Base-by-base conservation (phyloP, 257 asterid species). In the Lithospermum erythrorhizon region DNA sequence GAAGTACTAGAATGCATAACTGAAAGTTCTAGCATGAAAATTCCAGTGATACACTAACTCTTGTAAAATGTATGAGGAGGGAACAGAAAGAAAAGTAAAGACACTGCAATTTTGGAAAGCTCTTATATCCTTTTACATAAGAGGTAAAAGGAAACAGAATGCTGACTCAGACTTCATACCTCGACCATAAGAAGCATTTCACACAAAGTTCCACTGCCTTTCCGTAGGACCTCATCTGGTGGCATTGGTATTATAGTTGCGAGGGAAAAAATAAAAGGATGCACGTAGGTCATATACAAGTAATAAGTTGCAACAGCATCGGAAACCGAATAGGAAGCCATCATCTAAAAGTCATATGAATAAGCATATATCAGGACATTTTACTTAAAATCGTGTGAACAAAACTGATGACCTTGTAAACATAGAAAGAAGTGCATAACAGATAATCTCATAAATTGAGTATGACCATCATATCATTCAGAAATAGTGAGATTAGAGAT, bases 171-270 rank as follows among this genome's bases (percentile, higher is more conserved):
- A 73, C 25, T 59, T 70, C 77, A 72, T 68, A 88, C 98, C 95
- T 91, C 89, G 70, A 88, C 98, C 97, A 91, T 88, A 65, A 91
- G 98, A 74, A 91, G 95, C 98, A 91, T 91, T 80, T 91, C 98
- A 64, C 98, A 91, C 54, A 91, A 85, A 63, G 98, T 91, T 47
- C 98, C 98, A 74, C 98, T 91, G 80, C 98, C 98, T 81, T 91
- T 91, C 45, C 98, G 78, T 73, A 91, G 77, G 65, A 91, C 98
- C 75, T 91, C 98, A 72, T 91, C 98, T 21, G 98, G 98, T 63
- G 95, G 94, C 98, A 91, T 91, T 57, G 98, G 98, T 66, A 91
- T 88, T 60, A 91, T 88, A 70, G 98, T 91, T 65, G 98, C 95
- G 57, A 91, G 95, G 48, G 98, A 91, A 81, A 91, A 91, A 71